Conservation (phyloP, 176 grass and related monocot species). For the Poa annua region DNA sequence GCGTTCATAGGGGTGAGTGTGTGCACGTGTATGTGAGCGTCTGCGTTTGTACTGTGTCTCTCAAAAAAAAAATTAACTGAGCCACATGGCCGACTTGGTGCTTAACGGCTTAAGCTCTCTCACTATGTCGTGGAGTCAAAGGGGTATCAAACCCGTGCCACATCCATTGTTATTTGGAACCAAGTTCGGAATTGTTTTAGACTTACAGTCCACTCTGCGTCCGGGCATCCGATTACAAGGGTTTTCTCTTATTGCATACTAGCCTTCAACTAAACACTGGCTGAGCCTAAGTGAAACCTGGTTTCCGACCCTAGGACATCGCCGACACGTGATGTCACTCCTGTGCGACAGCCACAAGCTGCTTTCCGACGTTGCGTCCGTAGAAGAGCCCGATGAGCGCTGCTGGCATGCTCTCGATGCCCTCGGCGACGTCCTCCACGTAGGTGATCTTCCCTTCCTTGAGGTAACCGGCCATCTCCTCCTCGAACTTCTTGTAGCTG, state of each 20-base stretch:
- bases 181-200: no score
- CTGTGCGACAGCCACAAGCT: neutral
- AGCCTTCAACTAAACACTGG: neutral
- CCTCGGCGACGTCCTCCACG: neutral
- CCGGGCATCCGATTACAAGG: neutral
- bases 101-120: no score
- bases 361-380: neutral
- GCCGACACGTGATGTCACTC: neutral
- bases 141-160: no score
- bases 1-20: no score
- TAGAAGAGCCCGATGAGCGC: constrained; percentile 15
- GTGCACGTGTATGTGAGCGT: no score
- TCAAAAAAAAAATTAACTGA: no score
- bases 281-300: neutral
- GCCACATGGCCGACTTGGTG: no score
- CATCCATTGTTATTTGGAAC: no score
- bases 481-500: neutral
- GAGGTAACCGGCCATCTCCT: neutral
- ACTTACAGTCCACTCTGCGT: no score
- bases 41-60: no score
- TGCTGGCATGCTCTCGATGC: neutral
- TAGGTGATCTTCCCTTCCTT: constrained; percentile 14
- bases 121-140: no score
- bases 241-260: neutral
- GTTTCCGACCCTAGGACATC: neutral